Conservation (phyloP, 805 yeast species). For the Pichia rugopelliculosa region DNA sequence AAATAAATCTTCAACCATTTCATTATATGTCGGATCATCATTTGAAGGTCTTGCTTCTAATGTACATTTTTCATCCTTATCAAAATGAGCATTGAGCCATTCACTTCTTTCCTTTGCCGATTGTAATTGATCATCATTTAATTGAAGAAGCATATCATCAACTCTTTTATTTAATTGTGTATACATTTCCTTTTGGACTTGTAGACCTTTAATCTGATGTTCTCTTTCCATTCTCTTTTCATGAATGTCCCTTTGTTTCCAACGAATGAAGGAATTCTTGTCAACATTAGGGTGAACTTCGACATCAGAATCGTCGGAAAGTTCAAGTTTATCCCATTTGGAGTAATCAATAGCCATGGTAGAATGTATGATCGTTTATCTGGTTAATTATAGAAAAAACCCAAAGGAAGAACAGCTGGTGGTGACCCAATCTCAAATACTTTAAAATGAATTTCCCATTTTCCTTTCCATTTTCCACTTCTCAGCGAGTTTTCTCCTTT, state of each 20-base stretch:
- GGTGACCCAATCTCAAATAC: not conserved
- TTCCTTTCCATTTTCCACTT: not conserved
- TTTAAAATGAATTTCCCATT: not conserved
- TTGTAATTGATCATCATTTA: conserved; percentile 34
- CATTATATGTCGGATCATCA: conserved; percentile 64
- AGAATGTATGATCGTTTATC: no score
- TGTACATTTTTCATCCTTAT: conserved; percentile 46
- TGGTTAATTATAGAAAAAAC: no score
- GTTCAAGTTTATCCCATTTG: conserved; percentile 94
- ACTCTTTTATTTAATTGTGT: conserved; percentile 65
- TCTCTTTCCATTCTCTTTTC: conserved; percentile 81
- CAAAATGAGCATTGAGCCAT: conserved; percentile 46
- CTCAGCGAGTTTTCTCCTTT: no score
- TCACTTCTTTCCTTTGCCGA: conserved; percentile 29
- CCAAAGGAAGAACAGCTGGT: no score
- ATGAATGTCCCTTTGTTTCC: conserved; percentile 97
- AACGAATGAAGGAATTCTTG: conserved; percentile 79
- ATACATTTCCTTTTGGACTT: conserved; percentile 78
- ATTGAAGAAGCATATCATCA: conserved; percentile 45
- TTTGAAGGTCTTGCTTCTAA: conserved; percentile 23
- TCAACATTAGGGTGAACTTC: conserved; percentile 99
- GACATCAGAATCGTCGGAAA: conserved; percentile 93
- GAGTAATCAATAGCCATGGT: conserved; percentile 69
- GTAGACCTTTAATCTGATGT: conserved; percentile 66
- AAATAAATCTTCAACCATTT: conserved; percentile 86